A percentile compares a stretch with the other conserved stretches of the same genome.
Conservation (phyloP, 148 eudicot genomes). For the Euryodendron excelsum region DNA sequence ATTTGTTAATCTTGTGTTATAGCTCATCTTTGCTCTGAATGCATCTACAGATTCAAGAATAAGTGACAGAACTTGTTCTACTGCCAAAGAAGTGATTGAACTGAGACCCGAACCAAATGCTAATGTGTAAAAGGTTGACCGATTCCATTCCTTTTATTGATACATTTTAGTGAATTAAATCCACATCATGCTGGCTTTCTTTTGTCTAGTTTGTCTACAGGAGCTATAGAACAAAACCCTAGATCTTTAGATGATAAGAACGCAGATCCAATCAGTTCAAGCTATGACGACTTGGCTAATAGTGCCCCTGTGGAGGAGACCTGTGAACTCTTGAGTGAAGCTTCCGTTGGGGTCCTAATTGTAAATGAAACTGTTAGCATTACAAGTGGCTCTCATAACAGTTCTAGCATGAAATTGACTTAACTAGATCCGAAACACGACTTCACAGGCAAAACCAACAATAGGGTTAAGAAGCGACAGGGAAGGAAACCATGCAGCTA, state of each 20-base stretch:
- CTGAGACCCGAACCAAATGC: constrained; percentile 14
- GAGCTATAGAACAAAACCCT: constrained; percentile 10
- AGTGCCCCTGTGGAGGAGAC: constrained; percentile 11
- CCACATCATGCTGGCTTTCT: not conserved
- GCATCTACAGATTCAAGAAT: constrained; percentile 23
- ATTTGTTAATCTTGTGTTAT: not conserved
- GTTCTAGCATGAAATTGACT: constrained; percentile 3
- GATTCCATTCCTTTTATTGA: not conserved
- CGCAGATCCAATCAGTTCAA: no score
- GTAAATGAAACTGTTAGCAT: constrained; percentile 13
- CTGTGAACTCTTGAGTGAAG: constrained; percentile 29
- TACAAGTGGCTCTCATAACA: constrained; percentile 15
- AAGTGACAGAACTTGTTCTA: constrained; percentile 12
- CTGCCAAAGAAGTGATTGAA: constrained; percentile 13
- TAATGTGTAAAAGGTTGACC: constrained; percentile 25
- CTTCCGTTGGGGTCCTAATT: constrained; percentile 32
- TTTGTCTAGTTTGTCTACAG: constrained; percentile 8
- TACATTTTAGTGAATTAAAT: not conserved
- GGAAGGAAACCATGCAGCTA: constrained; percentile 16
- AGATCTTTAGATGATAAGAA: not conserved
- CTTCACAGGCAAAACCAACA: constrained; percentile 5
- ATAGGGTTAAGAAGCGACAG: constrained; percentile 7
- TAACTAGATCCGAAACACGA: constrained; percentile 2
- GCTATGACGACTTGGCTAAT: constrained; percentile 9
- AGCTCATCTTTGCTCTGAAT: not conserved